Conservation (phyloP, 2,329 filamentous ascomycete genomes). For the Penicillium decumbens region DNA sequence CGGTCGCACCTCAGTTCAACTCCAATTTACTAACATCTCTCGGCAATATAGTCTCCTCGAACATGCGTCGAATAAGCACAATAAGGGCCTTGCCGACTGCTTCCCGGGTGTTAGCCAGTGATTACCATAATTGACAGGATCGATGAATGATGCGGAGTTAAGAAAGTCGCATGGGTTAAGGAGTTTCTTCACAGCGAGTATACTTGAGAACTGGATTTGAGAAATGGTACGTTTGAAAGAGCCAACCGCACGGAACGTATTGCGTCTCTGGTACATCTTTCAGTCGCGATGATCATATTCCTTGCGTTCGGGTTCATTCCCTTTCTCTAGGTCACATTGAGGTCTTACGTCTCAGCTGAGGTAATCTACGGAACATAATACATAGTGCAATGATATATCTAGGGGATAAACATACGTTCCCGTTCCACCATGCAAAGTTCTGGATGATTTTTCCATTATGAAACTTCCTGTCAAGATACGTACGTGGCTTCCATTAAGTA, state of each 20-base stretch:
- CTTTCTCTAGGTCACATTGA: too few species aligned
- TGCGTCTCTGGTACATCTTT: background rate
- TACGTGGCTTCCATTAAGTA: background rate
- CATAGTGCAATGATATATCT: too few species aligned
- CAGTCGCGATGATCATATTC: background rate
- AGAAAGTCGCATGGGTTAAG: background rate
- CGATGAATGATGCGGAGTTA: background rate
- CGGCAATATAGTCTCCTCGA: slow-evolving; percentile 50
- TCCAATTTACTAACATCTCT: background rate
- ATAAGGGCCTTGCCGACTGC: slow-evolving; percentile 65
- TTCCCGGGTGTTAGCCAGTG: slow-evolving; percentile 50
- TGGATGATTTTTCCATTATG: too few species aligned
- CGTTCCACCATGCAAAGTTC: background rate
- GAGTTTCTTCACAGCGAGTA: background rate
- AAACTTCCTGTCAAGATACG: background rate
- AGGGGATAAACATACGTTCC: too few species aligned
- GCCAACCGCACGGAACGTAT: background rate
- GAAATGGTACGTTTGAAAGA: background rate
- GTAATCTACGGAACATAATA: background rate
- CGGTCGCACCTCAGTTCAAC: background rate
- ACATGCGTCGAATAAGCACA: slow-evolving; percentile 73
- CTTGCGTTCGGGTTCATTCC: background rate
- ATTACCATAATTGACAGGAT: background rate
- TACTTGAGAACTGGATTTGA: background rate
- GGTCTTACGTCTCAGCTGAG: background rate